Conservation (phyloP, 1,284 basidiomycete genomes). For the Marasmius fiardii region DNA sequence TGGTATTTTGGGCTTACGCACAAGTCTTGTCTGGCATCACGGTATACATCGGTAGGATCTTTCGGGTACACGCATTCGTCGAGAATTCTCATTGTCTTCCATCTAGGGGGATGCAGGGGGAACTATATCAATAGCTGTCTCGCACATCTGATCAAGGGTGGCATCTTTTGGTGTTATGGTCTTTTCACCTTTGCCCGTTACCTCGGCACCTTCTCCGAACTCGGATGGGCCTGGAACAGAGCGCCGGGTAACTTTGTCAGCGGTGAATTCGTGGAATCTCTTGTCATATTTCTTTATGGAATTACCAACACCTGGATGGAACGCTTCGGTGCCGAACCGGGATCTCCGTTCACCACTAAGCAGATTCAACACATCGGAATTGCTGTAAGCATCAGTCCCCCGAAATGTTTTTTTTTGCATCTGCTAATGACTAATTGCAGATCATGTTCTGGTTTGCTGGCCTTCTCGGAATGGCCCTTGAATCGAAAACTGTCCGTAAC, state of each 20-base stretch:
- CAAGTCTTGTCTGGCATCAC: constrained; percentile 69
- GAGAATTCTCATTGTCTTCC: constrained; percentile 2
- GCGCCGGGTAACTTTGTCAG: constrained; percentile 54
- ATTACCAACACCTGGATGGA: constrained; percentile 97
- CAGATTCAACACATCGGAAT: constrained; percentile 96
- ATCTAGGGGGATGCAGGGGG: constrained; percentile 67
- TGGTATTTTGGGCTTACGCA: constrained; percentile 69
- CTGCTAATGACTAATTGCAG: constrained; percentile 19
- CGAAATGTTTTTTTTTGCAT: constrained; percentile 4
- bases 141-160: constrained; percentile 93
- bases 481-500: constrained; percentile 68
- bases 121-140: constrained; percentile 80
- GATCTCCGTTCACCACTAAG: constrained; percentile 88
- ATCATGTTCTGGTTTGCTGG: constrained; percentile 97
- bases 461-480: constrained; percentile 85
- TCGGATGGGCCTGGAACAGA: constrained; percentile 96
- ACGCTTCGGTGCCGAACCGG: constrained; percentile 78
- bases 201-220: constrained; percentile 84
- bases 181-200: constrained; percentile 88
- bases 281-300: constrained; percentile 89
- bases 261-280: constrained; percentile 87
- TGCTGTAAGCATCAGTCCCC: constrained; percentile 53
- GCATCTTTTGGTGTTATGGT: constrained; percentile 91
- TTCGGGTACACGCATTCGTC: background rate
- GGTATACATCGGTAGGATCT: constrained; percentile 58